Percentiles rank a stretch among this genome's conserved stretches.
These are phyloP conservation scores for Ceratocystis cubensis DNA, from an alignment of 2,329 filamentous ascomycete species.

Conservation along the genomic window DNA sequence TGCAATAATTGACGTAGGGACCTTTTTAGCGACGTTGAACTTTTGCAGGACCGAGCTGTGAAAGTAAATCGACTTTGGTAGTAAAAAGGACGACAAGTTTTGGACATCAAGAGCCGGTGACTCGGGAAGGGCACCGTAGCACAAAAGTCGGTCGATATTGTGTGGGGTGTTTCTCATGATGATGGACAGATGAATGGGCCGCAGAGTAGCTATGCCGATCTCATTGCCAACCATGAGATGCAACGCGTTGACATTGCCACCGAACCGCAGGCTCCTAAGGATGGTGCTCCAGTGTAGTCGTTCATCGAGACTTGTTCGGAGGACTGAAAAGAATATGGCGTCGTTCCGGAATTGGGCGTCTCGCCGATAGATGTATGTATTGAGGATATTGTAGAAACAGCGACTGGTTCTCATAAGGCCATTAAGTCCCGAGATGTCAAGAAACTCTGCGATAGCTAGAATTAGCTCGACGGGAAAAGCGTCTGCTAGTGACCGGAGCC, in stretches of 20 bases:
- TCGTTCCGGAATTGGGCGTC: conserved; percentile 5
- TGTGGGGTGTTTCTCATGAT: conserved; percentile 2
- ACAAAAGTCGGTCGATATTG: conserved; percentile 13
- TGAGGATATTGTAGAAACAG: conserved; percentile 10
- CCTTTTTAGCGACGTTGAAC: background rate
- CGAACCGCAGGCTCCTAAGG: conserved; percentile 6
- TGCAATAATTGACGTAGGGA: conserved; percentile 12
- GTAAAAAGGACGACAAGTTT: conserved; percentile 4
- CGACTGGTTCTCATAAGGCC: background rate
- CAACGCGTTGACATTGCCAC: conserved; percentile 11
- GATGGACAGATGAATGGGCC: conserved; percentile 16
- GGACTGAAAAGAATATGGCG: conserved; percentile 12
- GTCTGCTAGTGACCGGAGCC: background rate
- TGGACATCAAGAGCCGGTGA: background rate
- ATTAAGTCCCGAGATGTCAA: conserved; percentile 5
- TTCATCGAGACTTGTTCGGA: background rate
- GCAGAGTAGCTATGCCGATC: background rate
- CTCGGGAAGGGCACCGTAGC: background rate
- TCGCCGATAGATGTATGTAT: conserved; percentile 7
- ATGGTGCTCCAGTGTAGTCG: conserved; percentile 5
- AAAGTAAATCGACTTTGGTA: conserved; percentile 4
- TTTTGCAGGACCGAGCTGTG: conserved; percentile 5
- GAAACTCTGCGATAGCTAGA: conserved; percentile 12
- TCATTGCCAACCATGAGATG: conserved; percentile 8
- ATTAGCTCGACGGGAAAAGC: conserved; percentile 10